Conservation (phyloP, 192 early-diverging fungal genomes). For the Backusella liffmaniae region DNA sequence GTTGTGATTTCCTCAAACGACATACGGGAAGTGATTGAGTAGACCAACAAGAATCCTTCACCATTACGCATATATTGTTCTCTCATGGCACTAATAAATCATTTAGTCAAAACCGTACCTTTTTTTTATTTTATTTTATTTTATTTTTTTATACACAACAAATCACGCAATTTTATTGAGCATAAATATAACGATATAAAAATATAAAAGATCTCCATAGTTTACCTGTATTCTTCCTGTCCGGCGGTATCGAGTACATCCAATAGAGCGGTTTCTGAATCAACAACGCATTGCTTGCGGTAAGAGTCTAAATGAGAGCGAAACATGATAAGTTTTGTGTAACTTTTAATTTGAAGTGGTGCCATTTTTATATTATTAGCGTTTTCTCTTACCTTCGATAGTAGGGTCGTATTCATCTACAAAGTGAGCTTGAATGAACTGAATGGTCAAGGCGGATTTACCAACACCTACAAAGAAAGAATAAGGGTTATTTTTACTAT, state of each 20-base stretch:
- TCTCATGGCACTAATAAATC: slow-evolving; percentile 65
- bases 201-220: not conserved
- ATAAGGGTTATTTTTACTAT: not conserved
- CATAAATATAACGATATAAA: not conserved
- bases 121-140: no score
- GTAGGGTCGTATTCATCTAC: slow-evolving; percentile 96
- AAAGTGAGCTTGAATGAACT: slow-evolving; percentile 83
- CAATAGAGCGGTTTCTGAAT: slow-evolving; percentile 82
- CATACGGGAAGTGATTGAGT: slow-evolving; percentile 87
- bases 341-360: not conserved
- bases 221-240: slow-evolving; percentile 91
- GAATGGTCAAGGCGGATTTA: slow-evolving; percentile 84
- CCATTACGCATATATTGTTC: slow-evolving; percentile 98
- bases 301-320: slow-evolving; percentile 71
- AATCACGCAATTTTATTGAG: not conserved
- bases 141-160: not conserved
- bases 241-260: slow-evolving; percentile 97
- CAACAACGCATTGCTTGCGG: slow-evolving; percentile 93
- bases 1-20: slow-evolving; percentile 90
- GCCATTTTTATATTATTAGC: not conserved
- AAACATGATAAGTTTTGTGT: not conserved
- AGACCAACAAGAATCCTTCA: slow-evolving; percentile 92
- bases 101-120: not conserved
- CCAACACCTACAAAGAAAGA: slow-evolving; percentile 56
- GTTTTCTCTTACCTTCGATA: slow-evolving; percentile 70